Evolutionary conservation across 805 yeast genomes (phyloP), one percentile per base, ranked within the genome.

Genomic region (Yarrowia sp.): DNA sequence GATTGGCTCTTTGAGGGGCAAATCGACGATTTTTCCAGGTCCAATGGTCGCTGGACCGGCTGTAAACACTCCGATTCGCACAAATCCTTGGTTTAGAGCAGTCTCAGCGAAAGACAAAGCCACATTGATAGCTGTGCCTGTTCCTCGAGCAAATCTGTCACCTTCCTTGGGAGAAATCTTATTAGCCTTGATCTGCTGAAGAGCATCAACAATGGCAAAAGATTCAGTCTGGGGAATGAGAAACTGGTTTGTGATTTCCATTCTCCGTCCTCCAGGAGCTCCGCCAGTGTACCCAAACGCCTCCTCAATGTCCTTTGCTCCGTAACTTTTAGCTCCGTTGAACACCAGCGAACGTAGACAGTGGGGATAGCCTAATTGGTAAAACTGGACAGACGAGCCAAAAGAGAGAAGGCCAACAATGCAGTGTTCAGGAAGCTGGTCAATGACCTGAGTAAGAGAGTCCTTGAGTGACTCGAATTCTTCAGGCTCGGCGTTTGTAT

Each of bases 21-120:
- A 85, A 50, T 92, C 90, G 36, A 95, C 99, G 69, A 95, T 91
- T 74, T 89, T 80, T 70, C 99, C 99, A 10, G 99, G 98, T 53
- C 88, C 89, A 73, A 89, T 86, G 51, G 99, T 95, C 74, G 97
- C 87, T 53, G 97, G 96, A 68, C 99, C 99, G 64, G 93, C 95
- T 44, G 96, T 86, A 72, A 95, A 95, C 66, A 95, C 80, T 80
- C 91, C 86, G 70, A 95, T 82, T 75, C 98, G 86, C 14, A 96
- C 92, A 64, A 98, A 96, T 69, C 86, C 50, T 43, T 80, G 77
- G 62, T 91, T 86, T 78, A 85, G 90, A 38, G 95, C 82, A 42
- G 90, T 87, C 73, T 92, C 96, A 68, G 92, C 82, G 64, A 95
- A 75, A 70, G 89, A 83, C 31, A 92, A 81, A 8, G 98, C 97